These are phyloP conservation scores for Globisporangium parvum DNA, from an alignment of 352 stramenopile species.

Conservation along the genomic window DNA sequence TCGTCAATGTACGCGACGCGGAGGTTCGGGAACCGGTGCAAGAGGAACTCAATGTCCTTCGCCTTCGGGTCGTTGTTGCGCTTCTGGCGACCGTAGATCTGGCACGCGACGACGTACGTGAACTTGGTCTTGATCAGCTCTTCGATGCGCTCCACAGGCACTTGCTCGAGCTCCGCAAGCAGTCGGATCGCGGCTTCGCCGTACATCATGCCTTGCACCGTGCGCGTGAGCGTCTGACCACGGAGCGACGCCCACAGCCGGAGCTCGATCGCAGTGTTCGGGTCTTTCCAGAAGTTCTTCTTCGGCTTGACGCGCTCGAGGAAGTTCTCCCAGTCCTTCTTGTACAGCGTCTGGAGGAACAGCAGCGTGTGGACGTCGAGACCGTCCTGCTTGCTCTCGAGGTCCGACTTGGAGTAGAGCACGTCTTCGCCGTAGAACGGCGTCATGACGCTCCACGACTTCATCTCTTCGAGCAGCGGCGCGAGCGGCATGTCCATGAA, in stretches of 20 bases:
- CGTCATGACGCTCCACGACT: constrained; percentile 98
- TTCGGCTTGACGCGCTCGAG: constrained; percentile 94
- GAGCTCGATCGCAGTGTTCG: constrained; percentile 81
- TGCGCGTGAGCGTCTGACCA: constrained; percentile 95
- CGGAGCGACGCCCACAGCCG: constrained; percentile 97
- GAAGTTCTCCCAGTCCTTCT: constrained; percentile 98
- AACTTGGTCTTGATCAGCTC: constrained; percentile 98
- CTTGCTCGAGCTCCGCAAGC: constrained; percentile 93
- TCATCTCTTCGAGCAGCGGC: constrained; percentile 96
- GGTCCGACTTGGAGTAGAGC: constrained; percentile 94
- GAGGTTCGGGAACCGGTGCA: constrained; percentile 96
- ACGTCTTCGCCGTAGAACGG: constrained; percentile 99
- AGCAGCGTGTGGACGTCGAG: constrained; percentile 82
- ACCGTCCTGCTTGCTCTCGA: constrained; percentile 95
- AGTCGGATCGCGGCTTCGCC: constrained; percentile 97
- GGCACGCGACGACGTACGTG: constrained; percentile 97
- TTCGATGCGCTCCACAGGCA: constrained; percentile 88
- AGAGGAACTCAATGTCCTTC: constrained; percentile 97
- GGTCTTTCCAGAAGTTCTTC: constrained; percentile 90
- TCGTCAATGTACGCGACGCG: constrained; percentile 98
- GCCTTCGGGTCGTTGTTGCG: constrained; percentile 98
- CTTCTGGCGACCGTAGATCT: constrained; percentile 98
- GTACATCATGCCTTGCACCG: constrained; percentile 99
- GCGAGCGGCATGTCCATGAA: constrained; percentile 99
- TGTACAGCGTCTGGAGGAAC: constrained; percentile 96